These are phyloP conservation scores for Termitomyces sp. DNA, from an alignment of 768 basidiomycete genomes.

Conservation along the genomic window DNA sequence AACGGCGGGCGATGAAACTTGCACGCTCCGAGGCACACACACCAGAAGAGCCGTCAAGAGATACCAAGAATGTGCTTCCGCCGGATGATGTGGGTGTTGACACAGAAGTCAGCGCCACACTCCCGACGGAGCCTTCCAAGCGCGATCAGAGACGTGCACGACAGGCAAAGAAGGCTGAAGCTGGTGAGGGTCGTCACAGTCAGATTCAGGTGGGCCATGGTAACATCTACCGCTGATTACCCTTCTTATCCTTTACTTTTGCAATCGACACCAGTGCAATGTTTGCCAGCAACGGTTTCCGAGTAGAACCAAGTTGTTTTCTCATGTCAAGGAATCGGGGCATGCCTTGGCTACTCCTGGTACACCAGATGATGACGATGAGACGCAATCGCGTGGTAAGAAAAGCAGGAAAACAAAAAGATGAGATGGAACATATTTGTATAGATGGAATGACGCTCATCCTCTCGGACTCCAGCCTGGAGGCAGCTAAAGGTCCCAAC, in stretches of 20 bases:
- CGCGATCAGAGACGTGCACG: conserved; percentile 77
- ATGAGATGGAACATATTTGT: conserved; percentile 13
- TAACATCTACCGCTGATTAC: not conserved
- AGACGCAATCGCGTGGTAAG: conserved; percentile 24
- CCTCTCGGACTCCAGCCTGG: not conserved
- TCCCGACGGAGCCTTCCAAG: conserved; percentile 47
- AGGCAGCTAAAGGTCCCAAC: not conserved
- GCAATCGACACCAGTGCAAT: conserved; percentile 52
- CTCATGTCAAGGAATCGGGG: conserved; percentile 65
- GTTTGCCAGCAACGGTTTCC: conserved; percentile 61
- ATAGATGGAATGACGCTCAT: not conserved
- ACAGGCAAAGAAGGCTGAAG: conserved; percentile 68
- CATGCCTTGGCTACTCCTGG: conserved; percentile 56
- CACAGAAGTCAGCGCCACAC: conserved; percentile 1
- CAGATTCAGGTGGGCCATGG: conserved; percentile 8
- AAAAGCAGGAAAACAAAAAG: conserved; percentile 38
- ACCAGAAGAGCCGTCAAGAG: conserved; percentile 1
- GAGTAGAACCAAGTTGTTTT: conserved; percentile 73
- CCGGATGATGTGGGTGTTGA: conserved; percentile 2
- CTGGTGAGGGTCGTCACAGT: conserved; percentile 26
- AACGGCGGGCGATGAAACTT: conserved; percentile 16
- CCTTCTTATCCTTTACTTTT: conserved; percentile 10
- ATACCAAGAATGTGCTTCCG: not conserved
- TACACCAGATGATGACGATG: conserved; percentile 18
- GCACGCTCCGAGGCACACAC: conserved; percentile 4